Evolutionary conservation across 2,329 filamentous ascomycete genomes (phyloP).

Genomic region (Aspergillus awamori): DNA sequence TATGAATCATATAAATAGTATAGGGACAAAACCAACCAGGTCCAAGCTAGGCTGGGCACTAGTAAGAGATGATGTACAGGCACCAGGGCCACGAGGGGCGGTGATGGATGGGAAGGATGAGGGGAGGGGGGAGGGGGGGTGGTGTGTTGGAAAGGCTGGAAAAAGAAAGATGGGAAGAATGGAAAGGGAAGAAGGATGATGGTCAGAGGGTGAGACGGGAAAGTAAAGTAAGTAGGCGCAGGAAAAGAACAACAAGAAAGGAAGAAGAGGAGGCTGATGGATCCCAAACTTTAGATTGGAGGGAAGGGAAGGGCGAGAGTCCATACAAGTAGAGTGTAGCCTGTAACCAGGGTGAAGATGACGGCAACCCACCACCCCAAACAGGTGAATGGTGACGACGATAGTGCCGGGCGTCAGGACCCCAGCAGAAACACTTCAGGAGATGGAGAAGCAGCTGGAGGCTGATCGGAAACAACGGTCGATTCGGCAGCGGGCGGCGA

Average conservation of each 20-base stretch:
- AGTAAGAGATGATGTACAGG: constrained; percentile 20
- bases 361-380: constrained; percentile 18
- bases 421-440: neutral
- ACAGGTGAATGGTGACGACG: constrained; percentile 22
- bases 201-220: neutral
- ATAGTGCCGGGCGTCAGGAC: constrained; percentile 18
- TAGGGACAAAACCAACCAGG: neutral
- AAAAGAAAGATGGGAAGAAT: constrained; percentile 15
- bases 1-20: constrained; percentile 4
- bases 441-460: constrained; percentile 19
- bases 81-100: constrained; percentile 17
- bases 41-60: constrained; percentile 11
- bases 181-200: constrained; percentile 14
- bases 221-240: constrained; percentile 11
- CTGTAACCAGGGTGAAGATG: constrained; percentile 9
- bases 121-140: constrained; percentile 10
- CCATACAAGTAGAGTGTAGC: constrained; percentile 7
- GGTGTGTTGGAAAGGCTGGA: neutral
- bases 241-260: constrained; percentile 14
- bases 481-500: constrained; percentile 24
- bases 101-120: constrained; percentile 6
- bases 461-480: constrained; percentile 39
- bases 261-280: constrained; percentile 9
- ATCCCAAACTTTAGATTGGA: constrained; percentile 4
- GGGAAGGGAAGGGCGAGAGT: neutral